A percentile compares a stretch with the other conserved stretches of the same genome.
Conservation (phyloP, 495 filamentous ascomycete genomes). For the Daldinia loculata region DNA sequence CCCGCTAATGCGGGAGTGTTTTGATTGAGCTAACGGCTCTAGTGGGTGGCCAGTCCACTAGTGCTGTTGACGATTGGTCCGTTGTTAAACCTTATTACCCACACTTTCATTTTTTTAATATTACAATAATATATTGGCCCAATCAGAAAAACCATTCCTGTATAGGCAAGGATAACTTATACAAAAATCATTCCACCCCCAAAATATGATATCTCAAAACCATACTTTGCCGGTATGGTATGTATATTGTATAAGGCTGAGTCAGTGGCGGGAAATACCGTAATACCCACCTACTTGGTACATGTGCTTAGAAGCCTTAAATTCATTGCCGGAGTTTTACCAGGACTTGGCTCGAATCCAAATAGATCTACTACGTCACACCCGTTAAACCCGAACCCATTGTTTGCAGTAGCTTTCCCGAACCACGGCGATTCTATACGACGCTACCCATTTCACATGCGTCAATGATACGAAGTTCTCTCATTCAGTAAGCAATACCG, state of each 20-base stretch:
- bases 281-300: background rate
- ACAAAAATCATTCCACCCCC: no score
- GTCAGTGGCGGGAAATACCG: conserved; percentile 16
- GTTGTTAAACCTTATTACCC: no score
- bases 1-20: no score
- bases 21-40: no score
- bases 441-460: background rate
- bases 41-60: no score
- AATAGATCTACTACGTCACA: conserved; percentile 36
- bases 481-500: background rate
- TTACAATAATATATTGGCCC: no score
- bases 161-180: no score
- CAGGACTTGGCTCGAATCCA: background rate
- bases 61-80: no score
- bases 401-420: background rate
- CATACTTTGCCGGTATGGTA: no score
- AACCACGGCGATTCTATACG: conserved; percentile 1
- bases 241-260: conserved; percentile 31
- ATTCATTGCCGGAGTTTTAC: background rate
- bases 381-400: background rate
- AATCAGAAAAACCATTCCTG: no score
- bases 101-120: no score
- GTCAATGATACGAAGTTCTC: conserved; percentile 12
- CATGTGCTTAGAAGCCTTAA: background rate
- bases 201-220: no score